phyloP scores from a whole-genome alignment of 2,329 filamentous ascomycete species.

The Stachybotrys elegans region DNA sequence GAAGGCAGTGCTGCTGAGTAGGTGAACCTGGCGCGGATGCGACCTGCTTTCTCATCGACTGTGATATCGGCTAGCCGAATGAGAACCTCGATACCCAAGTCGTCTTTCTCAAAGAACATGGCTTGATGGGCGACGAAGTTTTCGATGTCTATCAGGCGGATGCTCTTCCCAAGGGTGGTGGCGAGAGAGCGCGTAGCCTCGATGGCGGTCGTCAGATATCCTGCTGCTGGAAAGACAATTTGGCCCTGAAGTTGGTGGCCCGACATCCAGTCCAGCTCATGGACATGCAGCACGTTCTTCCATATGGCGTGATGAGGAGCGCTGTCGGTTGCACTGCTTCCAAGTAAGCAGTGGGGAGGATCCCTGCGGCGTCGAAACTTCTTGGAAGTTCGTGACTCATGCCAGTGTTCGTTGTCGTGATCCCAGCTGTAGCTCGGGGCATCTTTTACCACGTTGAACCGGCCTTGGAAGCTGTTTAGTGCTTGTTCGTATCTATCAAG shows the following conservation, averaged over 20 bases:
- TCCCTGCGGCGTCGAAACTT: background rate
- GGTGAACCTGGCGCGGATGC: background rate
- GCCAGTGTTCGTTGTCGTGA: background rate
- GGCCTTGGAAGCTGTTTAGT: background rate
- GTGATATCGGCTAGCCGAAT: background rate
- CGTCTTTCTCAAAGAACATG: background rate
- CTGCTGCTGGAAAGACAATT: conserved; percentile 33
- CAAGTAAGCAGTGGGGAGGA: background rate
- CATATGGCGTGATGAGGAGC: conserved; percentile 11
- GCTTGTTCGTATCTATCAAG: too few relatives aligned
- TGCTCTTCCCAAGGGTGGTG: too few relatives aligned
- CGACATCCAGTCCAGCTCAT: conserved; percentile 30
- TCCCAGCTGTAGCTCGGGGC: background rate
- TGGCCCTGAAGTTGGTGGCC: conserved; percentile 29
- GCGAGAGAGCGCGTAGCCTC: conserved; percentile 20
- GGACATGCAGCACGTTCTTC: conserved; percentile 15
- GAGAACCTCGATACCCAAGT: background rate
- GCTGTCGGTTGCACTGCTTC: background rate
- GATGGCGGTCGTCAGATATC: conserved; percentile 30
- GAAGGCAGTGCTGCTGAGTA: too few relatives aligned
- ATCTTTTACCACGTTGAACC: background rate
- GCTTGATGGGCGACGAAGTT: background rate
- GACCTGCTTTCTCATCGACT: background rate
- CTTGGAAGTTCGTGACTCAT: background rate
- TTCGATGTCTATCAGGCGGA: conserved; percentile 8